Evolutionary conservation across 495 filamentous ascomycete genomes (phyloP).

Genomic region (Rhypophila decipiens): DNA sequence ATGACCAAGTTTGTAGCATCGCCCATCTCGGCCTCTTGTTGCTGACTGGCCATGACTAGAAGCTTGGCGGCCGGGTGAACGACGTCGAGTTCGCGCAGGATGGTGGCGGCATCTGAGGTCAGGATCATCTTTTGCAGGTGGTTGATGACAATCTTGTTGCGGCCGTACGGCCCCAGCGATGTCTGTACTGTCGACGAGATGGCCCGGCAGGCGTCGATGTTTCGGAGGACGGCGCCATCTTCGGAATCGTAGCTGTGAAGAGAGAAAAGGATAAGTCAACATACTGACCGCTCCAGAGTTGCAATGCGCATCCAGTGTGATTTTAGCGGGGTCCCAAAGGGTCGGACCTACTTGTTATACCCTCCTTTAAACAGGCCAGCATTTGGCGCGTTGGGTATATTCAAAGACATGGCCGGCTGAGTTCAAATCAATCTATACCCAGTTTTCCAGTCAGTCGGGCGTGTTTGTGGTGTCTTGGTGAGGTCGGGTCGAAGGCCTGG

Average conservation of each 20-base stretch:
- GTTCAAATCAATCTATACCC: not conserved
- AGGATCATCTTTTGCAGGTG: conserved; percentile 99
- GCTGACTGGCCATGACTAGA: conserved; percentile 98
- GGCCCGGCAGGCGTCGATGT: conserved; percentile 96
- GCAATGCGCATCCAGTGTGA: too few species aligned
- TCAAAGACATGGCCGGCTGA: conserved; percentile 74
- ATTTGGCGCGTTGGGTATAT: conserved; percentile 88
- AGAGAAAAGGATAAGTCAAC: not conserved
- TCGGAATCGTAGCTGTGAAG: conserved; percentile 84
- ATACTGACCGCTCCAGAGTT: too few species aligned
- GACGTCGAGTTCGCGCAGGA: conserved; percentile 94
- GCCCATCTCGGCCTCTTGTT: conserved; percentile 98
- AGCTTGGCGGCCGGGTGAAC: conserved; percentile 98
- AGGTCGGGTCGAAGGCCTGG: not conserved
- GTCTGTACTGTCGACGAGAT: conserved; percentile 95
- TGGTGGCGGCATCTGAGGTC: conserved; percentile 95
- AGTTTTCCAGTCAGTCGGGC: conserved; percentile 6
- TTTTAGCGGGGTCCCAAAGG: too few species aligned
- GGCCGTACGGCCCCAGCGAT: conserved; percentile 91
- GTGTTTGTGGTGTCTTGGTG: not conserved
- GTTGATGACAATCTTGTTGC: conserved; percentile 99
- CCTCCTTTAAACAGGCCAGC: conserved; percentile 91
- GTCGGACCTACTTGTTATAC: conserved; percentile 87
- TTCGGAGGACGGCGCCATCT: conserved; percentile 97
- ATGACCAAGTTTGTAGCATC: conserved; percentile 98